Percentiles rank a stretch among this genome's conserved stretches.
Evolutionary conservation across 2,329 filamentous ascomycete genomes (phyloP).

Genomic region (Aspergillus brunneoviolaceus): DNA sequence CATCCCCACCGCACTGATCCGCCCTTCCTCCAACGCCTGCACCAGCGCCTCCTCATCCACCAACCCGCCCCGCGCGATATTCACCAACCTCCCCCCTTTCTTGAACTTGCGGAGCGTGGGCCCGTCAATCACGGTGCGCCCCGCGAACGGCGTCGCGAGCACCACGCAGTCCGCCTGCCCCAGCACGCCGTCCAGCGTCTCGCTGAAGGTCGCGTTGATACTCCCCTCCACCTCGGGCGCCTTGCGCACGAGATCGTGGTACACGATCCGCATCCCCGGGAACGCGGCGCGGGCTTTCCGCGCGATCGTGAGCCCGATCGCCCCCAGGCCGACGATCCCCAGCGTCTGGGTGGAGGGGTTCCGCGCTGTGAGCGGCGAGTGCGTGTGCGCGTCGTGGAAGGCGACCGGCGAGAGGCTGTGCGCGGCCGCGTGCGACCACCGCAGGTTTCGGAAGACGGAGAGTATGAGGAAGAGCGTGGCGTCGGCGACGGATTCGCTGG

Average conservation of each 20-base stretch:
- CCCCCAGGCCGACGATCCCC: constrained; percentile 69
- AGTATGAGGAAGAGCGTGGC: constrained; percentile 69
- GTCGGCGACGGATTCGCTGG: constrained; percentile 71
- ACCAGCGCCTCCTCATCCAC: constrained; percentile 52
- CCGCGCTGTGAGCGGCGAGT: constrained; percentile 59
- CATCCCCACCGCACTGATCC: constrained; percentile 49
- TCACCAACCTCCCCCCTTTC: constrained; percentile 42
- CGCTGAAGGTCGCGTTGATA: constrained; percentile 43
- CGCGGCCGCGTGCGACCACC: constrained; percentile 63
- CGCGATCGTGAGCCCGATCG: constrained; percentile 63
- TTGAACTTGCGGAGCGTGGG: constrained; percentile 32
- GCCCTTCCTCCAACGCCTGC: constrained; percentile 48
- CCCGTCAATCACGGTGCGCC: constrained; percentile 44
- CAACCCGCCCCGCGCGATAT: constrained; percentile 53
- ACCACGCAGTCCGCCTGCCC: constrained; percentile 47
- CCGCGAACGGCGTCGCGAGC: constrained; percentile 47
- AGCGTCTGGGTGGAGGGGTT: constrained; percentile 63
- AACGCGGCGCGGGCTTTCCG: constrained; percentile 59
- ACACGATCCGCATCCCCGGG: constrained; percentile 62
- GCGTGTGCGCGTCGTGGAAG: constrained; percentile 61
- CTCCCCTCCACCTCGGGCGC: constrained; percentile 37
- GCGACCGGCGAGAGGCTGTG: constrained; percentile 42
- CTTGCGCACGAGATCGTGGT: constrained; percentile 52
- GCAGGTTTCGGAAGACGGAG: constrained; percentile 65
- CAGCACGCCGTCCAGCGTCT: constrained; percentile 46